These are phyloP conservation scores for Kodamaea kaohsiungensis DNA, from an alignment of 805 yeast species.

Conservation along the genomic window DNA sequence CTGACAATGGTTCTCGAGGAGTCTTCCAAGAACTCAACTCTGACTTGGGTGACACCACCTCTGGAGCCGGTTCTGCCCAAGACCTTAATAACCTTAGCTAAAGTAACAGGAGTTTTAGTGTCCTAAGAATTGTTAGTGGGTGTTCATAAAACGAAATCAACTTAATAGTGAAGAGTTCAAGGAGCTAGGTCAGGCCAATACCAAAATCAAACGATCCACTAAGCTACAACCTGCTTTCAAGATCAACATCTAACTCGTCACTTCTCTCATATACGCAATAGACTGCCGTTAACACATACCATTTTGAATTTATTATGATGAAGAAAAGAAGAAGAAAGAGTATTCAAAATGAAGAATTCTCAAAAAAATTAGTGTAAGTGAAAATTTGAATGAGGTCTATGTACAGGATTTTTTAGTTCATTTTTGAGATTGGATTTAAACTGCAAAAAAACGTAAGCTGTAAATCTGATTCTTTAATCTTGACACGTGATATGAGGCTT, in stretches of 20 bases:
- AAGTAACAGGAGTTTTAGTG: conserved; percentile 90
- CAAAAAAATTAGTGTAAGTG: conserved; percentile 6
- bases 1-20: conserved; percentile 94
- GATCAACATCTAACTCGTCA: not conserved
- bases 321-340: conserved; percentile 13
- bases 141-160: conserved; percentile 7
- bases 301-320: conserved; percentile 19
- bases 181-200: not conserved
- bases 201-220: not conserved
- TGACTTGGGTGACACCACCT: conserved; percentile 99
- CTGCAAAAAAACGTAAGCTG: not conserved
- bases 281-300: conserved; percentile 16
- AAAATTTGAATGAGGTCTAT: not conserved
- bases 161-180: not conserved
- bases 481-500: not conserved
- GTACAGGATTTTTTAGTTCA: not conserved
- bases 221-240: too few relatives aligned
- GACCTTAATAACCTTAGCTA: conserved; percentile 99
- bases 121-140: conserved; percentile 38
- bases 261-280: not conserved
- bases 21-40: conserved; percentile 96
- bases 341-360: not conserved
- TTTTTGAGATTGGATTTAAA: not conserved
- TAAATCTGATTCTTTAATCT: not conserved
- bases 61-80: conserved; percentile 99